Evolutionary conservation across 116 monocot species (phyloP).

Genomic region (Iris pallida): DNA sequence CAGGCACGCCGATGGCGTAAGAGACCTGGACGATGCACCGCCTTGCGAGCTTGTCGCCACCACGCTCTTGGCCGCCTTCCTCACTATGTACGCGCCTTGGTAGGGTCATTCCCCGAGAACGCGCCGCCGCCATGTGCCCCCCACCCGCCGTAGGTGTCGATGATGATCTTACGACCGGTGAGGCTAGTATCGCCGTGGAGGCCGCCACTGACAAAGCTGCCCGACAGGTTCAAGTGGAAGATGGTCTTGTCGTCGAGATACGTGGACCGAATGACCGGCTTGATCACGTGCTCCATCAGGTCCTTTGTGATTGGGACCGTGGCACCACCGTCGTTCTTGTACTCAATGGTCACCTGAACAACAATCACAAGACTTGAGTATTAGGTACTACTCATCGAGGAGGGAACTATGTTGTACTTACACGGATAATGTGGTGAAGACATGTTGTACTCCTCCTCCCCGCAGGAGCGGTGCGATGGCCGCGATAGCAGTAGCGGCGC

Average conservation of each 20-base stretch:
- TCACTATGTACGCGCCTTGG: slow-evolving; percentile 29
- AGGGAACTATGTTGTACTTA: too few relatives aligned
- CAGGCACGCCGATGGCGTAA: slow-evolving; percentile 24
- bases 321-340: slow-evolving; percentile 16
- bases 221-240: slow-evolving; percentile 28
- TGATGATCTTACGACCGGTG: slow-evolving; percentile 29
- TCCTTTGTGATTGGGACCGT: slow-evolving; percentile 18
- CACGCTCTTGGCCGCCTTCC: slow-evolving; percentile 27
- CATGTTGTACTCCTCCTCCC: too few relatives aligned
- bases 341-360: slow-evolving; percentile 24
- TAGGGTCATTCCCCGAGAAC: slow-evolving; percentile 27
- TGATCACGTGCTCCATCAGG: slow-evolving; percentile 29
- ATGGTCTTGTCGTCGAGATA: slow-evolving; percentile 29
- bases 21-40: slow-evolving; percentile 29
- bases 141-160: slow-evolving; percentile 44
- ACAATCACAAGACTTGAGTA: too few relatives aligned
- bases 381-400: too few relatives aligned
- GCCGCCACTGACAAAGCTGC: slow-evolving; percentile 24
- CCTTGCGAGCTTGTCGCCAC: slow-evolving; percentile 19
- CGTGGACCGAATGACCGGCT: slow-evolving; percentile 21
- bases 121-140: slow-evolving; percentile 57
- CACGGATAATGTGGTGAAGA: too few relatives aligned
- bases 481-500: too few relatives aligned
- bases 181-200: slow-evolving; percentile 22
- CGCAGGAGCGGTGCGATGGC: too few relatives aligned